Evolutionary conservation across 805 yeast genomes (phyloP), one percentile per base, ranked within the genome.

Genomic region (Candida rishiriensis): DNA sequence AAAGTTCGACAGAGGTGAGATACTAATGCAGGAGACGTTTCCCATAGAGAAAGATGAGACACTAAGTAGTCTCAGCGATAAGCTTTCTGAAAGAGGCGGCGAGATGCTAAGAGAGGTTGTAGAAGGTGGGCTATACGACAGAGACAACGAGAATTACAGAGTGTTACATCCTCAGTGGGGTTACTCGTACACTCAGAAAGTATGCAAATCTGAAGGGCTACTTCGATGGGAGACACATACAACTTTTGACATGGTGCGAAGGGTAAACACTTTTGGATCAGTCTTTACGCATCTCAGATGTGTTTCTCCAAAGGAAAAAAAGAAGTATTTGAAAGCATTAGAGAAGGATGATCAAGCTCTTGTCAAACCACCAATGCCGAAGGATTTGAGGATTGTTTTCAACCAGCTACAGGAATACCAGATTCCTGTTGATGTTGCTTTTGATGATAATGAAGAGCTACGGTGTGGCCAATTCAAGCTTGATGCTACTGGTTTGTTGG

Each of bases 1-100:
- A 1, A 75, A 80, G 58, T 93, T 93, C 56, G 99, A 93, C 54
- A 70, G 68, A 30, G 99, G 99, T 1, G 68, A 72, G 1, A 75
- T 91, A 0, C 59, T 93, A 2, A 61, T 70, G 14, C 95, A 85
- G 50, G 72, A 85, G 1, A 57, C 56, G 2, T 69, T 69, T 21
- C 52, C 57, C 0, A 69, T 87, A 1, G 42, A 41, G 0, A 59
- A 58, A 3, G 50, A 60, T 10, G 86, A 81, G 29, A 76, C 79
- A 10, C 63, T 72, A 36, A 45, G 38, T 0, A 49, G 75, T 0
- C 61, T 90, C 16, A 68, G 74, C 37, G 66, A 68, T 1, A 73
- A 68, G 40, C 65, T 90, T 15, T 88, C 88, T 0, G 51, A 41
- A 0, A 53, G 68, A 2, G 97, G 97, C 1, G 88, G 88, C 0